Conservation (phyloP, 176 grass and related monocot species). For the Poa pratensis region DNA sequence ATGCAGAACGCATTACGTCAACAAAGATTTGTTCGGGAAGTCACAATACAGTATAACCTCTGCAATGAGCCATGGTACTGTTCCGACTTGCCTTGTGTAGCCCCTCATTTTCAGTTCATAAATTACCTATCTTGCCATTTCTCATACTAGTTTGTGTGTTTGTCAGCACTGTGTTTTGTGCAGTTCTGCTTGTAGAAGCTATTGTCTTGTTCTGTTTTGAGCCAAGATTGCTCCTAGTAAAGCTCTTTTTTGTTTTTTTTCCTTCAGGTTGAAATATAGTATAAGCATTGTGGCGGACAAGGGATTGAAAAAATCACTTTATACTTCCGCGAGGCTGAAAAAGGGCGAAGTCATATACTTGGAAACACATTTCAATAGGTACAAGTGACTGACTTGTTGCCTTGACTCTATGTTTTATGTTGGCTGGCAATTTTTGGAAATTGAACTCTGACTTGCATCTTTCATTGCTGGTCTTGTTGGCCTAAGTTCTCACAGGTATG, state of each 20-base stretch:
- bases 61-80: constrained; percentile 95
- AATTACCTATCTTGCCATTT: background rate
- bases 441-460: background rate
- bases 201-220: constrained; percentile 23
- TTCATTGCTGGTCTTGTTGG: constrained; percentile 6
- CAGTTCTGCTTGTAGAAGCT: background rate
- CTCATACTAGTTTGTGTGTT: background rate
- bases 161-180: background rate
- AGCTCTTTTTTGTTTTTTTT: background rate
- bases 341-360: constrained; percentile 95
- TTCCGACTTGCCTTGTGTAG: constrained; percentile 12
- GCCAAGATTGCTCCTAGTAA: constrained; percentile 18
- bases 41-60: constrained; percentile 97
- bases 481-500: constrained; percentile 65
- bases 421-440: background rate
- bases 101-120: constrained; percentile 10
- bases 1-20: constrained; percentile 92
- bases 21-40: constrained; percentile 91
- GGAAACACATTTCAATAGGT: constrained; percentile 93
- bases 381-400: constrained; percentile 9
- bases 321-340: constrained; percentile 91
- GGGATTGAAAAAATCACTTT: constrained; percentile 86
- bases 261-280: constrained; percentile 91
- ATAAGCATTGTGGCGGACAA: constrained; percentile 96
- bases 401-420: background rate